These are phyloP conservation scores for Phytophthora chlamydospora DNA, from an alignment of 352 stramenopile species.

Conservation along the genomic window DNA sequence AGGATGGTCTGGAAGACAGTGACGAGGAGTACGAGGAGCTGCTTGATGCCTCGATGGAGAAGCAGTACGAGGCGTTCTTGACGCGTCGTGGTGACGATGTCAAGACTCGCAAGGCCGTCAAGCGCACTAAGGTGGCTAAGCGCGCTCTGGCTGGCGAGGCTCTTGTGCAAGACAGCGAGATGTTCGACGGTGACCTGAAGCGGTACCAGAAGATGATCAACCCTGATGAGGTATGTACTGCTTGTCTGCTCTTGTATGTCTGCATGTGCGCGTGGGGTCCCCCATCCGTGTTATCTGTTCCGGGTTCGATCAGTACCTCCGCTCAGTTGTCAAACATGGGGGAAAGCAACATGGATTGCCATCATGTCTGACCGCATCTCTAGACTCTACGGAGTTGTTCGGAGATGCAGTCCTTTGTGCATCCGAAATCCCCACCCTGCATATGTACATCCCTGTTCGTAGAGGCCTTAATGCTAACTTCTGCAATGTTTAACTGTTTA, in stretches of 20 bases:
- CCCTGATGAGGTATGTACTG: conserved; percentile 77
- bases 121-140: conserved; percentile 87
- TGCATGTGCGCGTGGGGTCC: conserved; percentile 37
- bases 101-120: conserved; percentile 86
- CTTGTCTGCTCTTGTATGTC: conserved; percentile 19
- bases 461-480: not conserved
- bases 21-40: conserved; percentile 85
- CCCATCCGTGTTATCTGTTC: conserved; percentile 94
- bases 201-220: conserved; percentile 90
- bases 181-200: conserved; percentile 83
- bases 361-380: conserved; percentile 83
- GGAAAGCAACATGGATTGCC: conserved; percentile 71
- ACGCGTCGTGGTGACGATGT: conserved; percentile 76
- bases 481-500: conserved; percentile 17
- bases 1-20: conserved; percentile 49
- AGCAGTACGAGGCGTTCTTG: conserved; percentile 85
- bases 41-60: conserved; percentile 86
- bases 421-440: conserved; percentile 58
- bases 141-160: conserved; percentile 81
- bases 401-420: conserved; percentile 73
- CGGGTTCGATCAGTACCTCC: conserved; percentile 83
- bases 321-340: conserved; percentile 93
- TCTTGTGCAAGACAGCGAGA: conserved; percentile 77
- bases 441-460: conserved; percentile 1
- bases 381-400: conserved; percentile 35